These are phyloP conservation scores for Podaxis sp. DNA, from an alignment of 768 basidiomycete species.

Conservation along the genomic window DNA sequence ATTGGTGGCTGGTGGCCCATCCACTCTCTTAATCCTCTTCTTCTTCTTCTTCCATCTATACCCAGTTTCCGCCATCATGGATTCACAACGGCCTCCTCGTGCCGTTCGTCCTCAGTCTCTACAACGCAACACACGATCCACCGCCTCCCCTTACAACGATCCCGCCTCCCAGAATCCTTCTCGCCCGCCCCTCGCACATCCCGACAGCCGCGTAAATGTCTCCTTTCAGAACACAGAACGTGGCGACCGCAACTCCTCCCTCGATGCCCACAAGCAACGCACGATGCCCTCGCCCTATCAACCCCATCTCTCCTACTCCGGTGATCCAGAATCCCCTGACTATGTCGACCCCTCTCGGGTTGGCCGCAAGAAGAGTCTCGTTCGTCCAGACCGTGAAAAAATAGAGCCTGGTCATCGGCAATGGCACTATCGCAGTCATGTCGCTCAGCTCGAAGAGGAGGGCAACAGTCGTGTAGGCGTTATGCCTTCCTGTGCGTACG, in stretches of 20 bases:
- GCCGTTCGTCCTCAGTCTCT: slow-evolving; percentile 46
- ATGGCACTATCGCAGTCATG: slow-evolving; percentile 92
- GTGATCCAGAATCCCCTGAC: slow-evolving; percentile 43
- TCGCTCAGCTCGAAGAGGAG: slow-evolving; percentile 73
- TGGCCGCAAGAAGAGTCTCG: slow-evolving; percentile 86
- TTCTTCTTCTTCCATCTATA: slow-evolving; percentile 13
- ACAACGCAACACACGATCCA: slow-evolving; percentile 34
- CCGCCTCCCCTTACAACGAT: slow-evolving; percentile 37
- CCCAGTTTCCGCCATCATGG: slow-evolving; percentile 21
- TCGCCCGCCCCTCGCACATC: slow-evolving; percentile 32
- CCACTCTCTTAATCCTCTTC: slow-evolving; percentile 18
- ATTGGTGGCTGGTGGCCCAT: slow-evolving; percentile 4
- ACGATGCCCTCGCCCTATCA: slow-evolving; percentile 48
- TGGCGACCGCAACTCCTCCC: slow-evolving; percentile 61
- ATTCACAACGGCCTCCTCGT: slow-evolving; percentile 53
- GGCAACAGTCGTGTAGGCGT: slow-evolving; percentile 65
- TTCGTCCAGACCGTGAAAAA: slow-evolving; percentile 92
- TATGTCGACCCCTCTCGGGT: slow-evolving; percentile 51
- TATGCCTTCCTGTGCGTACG: slow-evolving; percentile 76
- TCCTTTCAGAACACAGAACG: slow-evolving; percentile 70
- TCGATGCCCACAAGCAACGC: slow-evolving; percentile 57
- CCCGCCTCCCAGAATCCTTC: slow-evolving; percentile 25
- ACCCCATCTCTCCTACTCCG: slow-evolving; percentile 22
- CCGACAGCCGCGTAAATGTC: slow-evolving; percentile 44
- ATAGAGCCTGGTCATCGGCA: slow-evolving; percentile 93